Percentiles rank a stretch among this genome's conserved stretches.
Evolutionary conservation across 768 basidiomycete genomes (phyloP).

Genomic region (Pleurotus cornucopiae): DNA sequence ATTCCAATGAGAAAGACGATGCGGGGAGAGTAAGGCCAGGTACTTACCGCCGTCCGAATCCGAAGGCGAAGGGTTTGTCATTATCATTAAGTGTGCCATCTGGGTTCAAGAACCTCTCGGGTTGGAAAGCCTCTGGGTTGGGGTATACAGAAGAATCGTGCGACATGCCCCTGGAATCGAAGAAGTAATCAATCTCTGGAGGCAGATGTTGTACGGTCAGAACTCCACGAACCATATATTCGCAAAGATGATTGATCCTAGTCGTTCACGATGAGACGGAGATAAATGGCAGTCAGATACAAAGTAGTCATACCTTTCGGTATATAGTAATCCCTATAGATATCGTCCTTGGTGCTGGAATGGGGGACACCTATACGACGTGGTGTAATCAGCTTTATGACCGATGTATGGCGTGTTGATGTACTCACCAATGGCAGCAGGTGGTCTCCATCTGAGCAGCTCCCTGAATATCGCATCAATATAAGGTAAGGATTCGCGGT

Average conservation of each 20-base stretch:
- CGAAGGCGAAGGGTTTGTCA: constrained; percentile 16
- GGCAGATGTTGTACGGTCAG: not conserved
- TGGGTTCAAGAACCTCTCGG: constrained; percentile 32
- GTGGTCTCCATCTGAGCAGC: constrained; percentile 3
- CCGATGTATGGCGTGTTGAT: not conserved
- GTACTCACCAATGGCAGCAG: constrained; percentile 13
- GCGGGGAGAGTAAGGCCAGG: not conserved
- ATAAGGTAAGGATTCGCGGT: constrained; percentile 13
- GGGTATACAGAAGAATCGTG: constrained; percentile 32
- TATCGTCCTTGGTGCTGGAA: constrained; percentile 28
- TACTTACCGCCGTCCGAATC: constrained; percentile 20
- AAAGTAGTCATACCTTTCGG: constrained; percentile 30
- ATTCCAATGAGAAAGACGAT: not conserved
- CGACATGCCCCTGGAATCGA: constrained; percentile 29
- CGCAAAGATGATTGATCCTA: constrained; percentile 26
- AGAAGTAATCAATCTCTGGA: not conserved
- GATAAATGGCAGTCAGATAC: not conserved
- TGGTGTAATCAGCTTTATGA: not conserved
- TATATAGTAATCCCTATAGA: constrained; percentile 35
- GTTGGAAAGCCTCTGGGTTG: constrained; percentile 35
- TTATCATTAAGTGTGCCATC: constrained; percentile 7
- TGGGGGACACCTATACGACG: constrained; percentile 23
- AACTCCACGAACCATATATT: constrained; percentile 30
- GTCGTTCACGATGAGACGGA: not conserved
- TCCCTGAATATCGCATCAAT: not conserved